Percentiles rank a stretch among this genome's conserved stretches.
Evolutionary conservation across 2,329 filamentous ascomycete genomes (phyloP).

Genomic region (Fusarium lateritium): DNA sequence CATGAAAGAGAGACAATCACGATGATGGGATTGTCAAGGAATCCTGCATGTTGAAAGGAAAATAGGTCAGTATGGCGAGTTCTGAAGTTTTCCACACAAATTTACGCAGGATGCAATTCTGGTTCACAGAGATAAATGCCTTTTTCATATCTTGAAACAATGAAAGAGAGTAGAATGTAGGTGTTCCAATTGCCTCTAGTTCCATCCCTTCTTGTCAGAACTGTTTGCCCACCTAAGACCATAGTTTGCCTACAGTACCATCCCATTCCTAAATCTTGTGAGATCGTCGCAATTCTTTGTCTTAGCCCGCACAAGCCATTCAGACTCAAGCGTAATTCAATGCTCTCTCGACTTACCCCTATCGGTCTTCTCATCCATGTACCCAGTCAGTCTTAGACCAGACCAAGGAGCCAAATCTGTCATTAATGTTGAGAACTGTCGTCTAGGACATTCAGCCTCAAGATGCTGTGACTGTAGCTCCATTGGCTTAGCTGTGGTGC

Average conservation of each 20-base stretch:
- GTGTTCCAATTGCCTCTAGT: not conserved
- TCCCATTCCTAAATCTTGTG: not conserved
- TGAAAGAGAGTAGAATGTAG: not conserved
- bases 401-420: not conserved
- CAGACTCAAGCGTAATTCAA: not conserved
- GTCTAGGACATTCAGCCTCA: not conserved
- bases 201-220: not conserved
- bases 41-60: too few relatives aligned
- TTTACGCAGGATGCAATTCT: not conserved
- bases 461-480: not conserved
- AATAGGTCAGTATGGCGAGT: too few relatives aligned
- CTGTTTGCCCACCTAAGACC: not conserved
- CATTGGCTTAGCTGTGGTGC: not conserved
- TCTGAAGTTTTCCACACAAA: too few relatives aligned
- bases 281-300: not conserved
- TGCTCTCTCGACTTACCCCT: not conserved
- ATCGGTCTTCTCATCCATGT: not conserved
- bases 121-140: not conserved
- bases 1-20: too few relatives aligned
- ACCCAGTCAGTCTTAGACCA: too few relatives aligned
- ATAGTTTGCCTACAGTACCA: not conserved
- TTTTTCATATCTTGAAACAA: not conserved
- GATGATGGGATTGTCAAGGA: too few relatives aligned
- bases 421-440: not conserved
- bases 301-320: too few relatives aligned